Conservation (phyloP, 495 filamentous ascomycete species). For the Neurospora sp. region DNA sequence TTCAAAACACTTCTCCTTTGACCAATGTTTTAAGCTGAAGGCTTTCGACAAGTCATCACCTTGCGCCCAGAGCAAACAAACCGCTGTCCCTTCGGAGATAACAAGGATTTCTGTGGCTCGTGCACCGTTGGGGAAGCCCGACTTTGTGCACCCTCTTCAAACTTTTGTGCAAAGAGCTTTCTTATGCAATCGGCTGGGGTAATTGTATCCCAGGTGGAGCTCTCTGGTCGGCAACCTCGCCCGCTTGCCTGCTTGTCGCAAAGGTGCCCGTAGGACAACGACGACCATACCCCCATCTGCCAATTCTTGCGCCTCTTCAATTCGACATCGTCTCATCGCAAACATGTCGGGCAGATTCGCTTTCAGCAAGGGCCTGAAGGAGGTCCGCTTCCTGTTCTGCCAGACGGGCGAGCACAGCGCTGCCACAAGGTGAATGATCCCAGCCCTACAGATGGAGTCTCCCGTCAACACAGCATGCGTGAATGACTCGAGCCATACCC, state of each 20-base stretch:
- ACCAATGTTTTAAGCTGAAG: background rate
- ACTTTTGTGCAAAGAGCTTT: background rate
- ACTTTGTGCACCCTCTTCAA: background rate
- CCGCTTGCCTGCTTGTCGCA: conserved; percentile 2
- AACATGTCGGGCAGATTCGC: conserved; percentile 88
- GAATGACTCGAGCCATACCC: background rate
- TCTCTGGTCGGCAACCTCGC: conserved; percentile 5
- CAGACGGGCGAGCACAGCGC: conserved; percentile 84
- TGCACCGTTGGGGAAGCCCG: background rate
- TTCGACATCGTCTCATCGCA: conserved; percentile 4
- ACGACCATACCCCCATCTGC: conserved; percentile 3
- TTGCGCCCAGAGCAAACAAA: background rate
- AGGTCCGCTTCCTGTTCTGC: conserved; percentile 94
- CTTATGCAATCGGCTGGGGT: background rate
- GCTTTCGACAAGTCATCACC: background rate
- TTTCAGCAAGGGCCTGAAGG: conserved; percentile 80
- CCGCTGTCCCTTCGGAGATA: conserved; percentile 4
- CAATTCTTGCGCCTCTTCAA: background rate
- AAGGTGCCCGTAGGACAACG: background rate
- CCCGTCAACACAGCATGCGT: background rate
- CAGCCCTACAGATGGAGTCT: background rate
- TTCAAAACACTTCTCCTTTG: background rate
- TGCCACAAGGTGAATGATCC: conserved; percentile 57
- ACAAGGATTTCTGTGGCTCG: conserved; percentile 1
- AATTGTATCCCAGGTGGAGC: conserved; percentile 1